These are phyloP conservation scores for Asterophora lycoperdoides DNA, from an alignment of 768 basidiomycete species.

Conservation along the genomic window DNA sequence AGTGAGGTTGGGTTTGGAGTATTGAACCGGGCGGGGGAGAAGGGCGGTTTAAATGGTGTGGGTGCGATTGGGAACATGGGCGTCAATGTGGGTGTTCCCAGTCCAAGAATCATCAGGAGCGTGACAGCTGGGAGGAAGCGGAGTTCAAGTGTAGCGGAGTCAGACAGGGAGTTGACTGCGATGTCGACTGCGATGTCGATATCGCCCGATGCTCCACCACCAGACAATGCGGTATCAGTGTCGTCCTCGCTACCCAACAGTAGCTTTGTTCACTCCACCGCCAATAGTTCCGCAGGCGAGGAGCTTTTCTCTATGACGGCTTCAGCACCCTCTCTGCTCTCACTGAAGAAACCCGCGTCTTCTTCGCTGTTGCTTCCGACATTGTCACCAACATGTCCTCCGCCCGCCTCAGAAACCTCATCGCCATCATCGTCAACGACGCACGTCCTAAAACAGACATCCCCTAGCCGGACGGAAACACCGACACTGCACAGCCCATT, in stretches of 20 bases:
- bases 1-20: conserved; percentile 41
- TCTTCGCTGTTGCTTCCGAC: background rate
- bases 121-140: conserved; percentile 45
- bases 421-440: conserved; percentile 5
- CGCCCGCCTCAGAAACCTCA: conserved; percentile 2
- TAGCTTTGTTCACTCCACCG: conserved; percentile 2
- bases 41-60: conserved; percentile 10
- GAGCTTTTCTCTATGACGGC: conserved; percentile 11
- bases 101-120: conserved; percentile 52
- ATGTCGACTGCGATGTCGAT: conserved; percentile 16
- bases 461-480: conserved; percentile 19
- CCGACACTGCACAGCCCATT: conserved; percentile 20
- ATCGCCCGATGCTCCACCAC: conserved; percentile 8
- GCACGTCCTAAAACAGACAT: conserved; percentile 7
- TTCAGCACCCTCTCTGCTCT: conserved; percentile 14
- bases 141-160: conserved; percentile 32
- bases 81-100: conserved; percentile 23
- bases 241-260: conserved; percentile 16
- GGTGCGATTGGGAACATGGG: conserved; percentile 13
- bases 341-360: conserved; percentile 5
- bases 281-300: conserved; percentile 9
- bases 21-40: conserved; percentile 22
- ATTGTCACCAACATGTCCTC: background rate
- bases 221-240: conserved; percentile 1
- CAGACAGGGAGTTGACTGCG: conserved; percentile 22